A percentile compares a stretch with the other conserved stretches of the same genome.
Evolutionary conservation across 2,329 filamentous ascomycete species (phyloP).

Genomic region (Fusarium udum): DNA sequence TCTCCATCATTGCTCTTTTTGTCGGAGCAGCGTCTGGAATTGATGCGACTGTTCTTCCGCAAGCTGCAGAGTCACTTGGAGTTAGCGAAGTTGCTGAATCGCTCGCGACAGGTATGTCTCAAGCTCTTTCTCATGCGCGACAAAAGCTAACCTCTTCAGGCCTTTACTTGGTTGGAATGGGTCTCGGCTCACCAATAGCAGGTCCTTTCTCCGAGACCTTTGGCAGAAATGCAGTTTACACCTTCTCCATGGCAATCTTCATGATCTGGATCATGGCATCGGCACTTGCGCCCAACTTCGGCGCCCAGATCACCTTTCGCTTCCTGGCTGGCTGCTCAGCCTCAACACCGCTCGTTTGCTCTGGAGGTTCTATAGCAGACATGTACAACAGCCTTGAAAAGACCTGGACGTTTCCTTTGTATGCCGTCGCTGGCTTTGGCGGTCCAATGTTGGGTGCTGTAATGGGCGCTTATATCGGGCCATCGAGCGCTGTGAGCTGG

Average conservation of each 20-base stretch:
- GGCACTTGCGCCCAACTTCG: conserved; percentile 54
- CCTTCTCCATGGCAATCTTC: conserved; percentile 51
- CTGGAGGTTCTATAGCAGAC: conserved; percentile 56
- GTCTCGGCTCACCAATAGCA: conserved; percentile 49
- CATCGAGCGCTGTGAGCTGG: conserved; percentile 63
- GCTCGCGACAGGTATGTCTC: conserved; percentile 53
- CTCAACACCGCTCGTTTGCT: conserved; percentile 55
- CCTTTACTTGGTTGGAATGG: conserved; percentile 49
- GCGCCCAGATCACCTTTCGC: conserved; percentile 56
- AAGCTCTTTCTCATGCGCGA: accelerated
- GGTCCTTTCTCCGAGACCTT: conserved; percentile 54
- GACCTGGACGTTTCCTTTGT: conserved; percentile 56
- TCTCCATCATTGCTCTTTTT: conserved; percentile 59
- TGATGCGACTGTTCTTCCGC: conserved; percentile 58
- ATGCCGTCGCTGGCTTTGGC: conserved; percentile 53
- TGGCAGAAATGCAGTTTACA: conserved; percentile 53
- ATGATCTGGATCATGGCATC: conserved; percentile 57
- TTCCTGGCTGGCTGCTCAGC: conserved; percentile 59
- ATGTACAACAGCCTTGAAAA: conserved; percentile 49
- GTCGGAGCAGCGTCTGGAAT: conserved; percentile 63
- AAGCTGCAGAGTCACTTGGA: conserved; percentile 56
- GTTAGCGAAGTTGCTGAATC: conserved; percentile 61
- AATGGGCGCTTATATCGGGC: conserved; percentile 71
- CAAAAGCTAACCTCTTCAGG: conserved; percentile 8
- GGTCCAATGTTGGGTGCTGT: conserved; percentile 54